A percentile compares a stretch with the other conserved stretches of the same genome.
phyloP scores from a whole-genome alignment of 2,329 filamentous ascomycete genomes.

The Xylariales sp. region DNA sequence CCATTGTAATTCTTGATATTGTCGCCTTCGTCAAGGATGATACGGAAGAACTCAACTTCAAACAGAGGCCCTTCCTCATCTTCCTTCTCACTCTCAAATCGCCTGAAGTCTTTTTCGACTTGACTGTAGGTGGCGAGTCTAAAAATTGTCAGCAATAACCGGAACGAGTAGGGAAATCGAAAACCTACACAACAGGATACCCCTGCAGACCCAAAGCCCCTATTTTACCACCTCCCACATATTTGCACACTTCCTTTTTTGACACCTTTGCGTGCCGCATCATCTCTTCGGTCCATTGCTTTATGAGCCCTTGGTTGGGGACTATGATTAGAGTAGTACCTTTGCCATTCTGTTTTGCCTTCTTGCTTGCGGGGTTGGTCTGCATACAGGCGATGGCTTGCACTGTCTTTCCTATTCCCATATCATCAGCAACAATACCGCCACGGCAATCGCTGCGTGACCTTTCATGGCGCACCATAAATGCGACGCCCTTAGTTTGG shows the following conservation, averaged over 20 bases:
- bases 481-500: conserved; percentile 23
- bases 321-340: conserved; percentile 25
- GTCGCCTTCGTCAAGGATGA: conserved; percentile 38
- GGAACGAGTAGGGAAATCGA: not conserved
- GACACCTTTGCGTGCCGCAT: not conserved
- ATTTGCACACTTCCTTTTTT: not conserved
- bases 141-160: not conserved
- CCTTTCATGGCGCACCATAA: conserved; percentile 32
- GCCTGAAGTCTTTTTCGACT: conserved; percentile 20
- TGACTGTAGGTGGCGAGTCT: conserved; percentile 34
- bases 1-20: conserved; percentile 31
- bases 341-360: not conserved
- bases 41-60: conserved; percentile 31
- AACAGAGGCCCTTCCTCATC: conserved; percentile 14
- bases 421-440: conserved; percentile 36
- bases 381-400: conserved; percentile 31
- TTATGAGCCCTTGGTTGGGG: conserved; percentile 18
- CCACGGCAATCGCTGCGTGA: conserved; percentile 8
- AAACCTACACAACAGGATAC: conserved; percentile 25
- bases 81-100: not conserved
- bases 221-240: not conserved
- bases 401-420: conserved; percentile 38
- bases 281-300: conserved; percentile 28
- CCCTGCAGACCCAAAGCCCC: not conserved
- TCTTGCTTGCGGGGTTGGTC: conserved; percentile 13